Evolutionary conservation across 2,329 filamentous ascomycete species (phyloP), one percentile per base, ranked within the genome.

Genomic region (Paecilomyces niveus): DNA sequence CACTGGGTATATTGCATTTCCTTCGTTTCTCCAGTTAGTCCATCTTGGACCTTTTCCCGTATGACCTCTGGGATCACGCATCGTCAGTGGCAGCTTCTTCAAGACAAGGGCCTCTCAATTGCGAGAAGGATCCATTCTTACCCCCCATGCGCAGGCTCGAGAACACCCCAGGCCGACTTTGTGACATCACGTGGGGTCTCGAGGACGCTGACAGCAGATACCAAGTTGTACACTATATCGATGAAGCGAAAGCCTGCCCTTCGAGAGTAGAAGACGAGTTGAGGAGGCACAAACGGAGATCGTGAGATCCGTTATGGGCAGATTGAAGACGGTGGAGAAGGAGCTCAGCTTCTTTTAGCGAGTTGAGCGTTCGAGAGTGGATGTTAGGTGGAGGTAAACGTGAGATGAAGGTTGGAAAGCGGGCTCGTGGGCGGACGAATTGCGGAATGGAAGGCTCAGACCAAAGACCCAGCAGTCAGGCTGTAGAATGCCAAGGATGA

Each of bases 1-100:
- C 93, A 97, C 75, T 97, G 94, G 58, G 94, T 97, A 78, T 99
- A 99, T 75, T 96, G 91, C 79, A 99, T 86, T 71, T 99, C 94
- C 76, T 90, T 89, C 70, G 92, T 96, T 76, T 99, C 94, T 69
- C 94, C 94, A 13, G 94, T 99, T 66, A 96, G 82, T 74, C 94
- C 94, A 83, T 99, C 94, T 77, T 99, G 94, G 66, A 99, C 94
- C 81, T 96, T 97, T 80, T 99, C 94, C 75, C 92, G 92, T 74
- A 99, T 91, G 65, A 97, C 89, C 83, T 99, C 94, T 97, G 72
- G 63, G 58, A 64, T 70, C 65, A 73, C 56, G 57, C 57, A 56
- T 21, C 8, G 54, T 57, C 11, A 58, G 21, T 52, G 31, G 49
- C 52, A 39, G 61, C 39, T 56, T 39, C 35, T 18, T 54, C 11